A percentile compares a stretch with the other conserved stretches of the same genome.
Conservation (phyloP, 805 yeast species). For the Yarrowia divulgata region DNA sequence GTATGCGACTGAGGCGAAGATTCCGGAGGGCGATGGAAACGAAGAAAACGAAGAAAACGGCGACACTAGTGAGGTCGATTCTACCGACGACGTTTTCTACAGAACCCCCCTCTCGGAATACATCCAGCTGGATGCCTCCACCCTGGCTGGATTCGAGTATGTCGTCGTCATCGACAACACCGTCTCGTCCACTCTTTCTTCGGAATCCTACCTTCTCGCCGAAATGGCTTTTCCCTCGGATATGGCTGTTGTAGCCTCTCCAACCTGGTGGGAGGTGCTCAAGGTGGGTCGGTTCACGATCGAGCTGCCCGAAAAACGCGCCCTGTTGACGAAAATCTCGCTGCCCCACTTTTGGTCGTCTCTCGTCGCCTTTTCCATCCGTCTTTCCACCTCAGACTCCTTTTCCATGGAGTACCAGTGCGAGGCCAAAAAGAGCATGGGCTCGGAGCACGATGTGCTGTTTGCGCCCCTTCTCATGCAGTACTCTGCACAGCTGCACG, state of each 20-base stretch:
- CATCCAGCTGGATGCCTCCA: not conserved
- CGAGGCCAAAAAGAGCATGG: constrained; percentile 34
- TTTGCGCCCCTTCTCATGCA: constrained; percentile 37
- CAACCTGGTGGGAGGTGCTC: constrained; percentile 27
- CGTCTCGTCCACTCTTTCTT: not conserved
- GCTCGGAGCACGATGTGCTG: constrained; percentile 32
- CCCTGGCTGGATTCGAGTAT: not conserved
- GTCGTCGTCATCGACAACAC: constrained; percentile 34
- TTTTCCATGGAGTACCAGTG: constrained; percentile 39
- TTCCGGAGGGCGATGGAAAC: not conserved
- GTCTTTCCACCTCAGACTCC: constrained; percentile 33
- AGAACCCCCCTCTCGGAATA: not conserved
- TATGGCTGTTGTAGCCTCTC: not conserved
- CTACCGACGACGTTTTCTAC: too few relatives aligned
- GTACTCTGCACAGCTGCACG: constrained; percentile 22
- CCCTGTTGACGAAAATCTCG: constrained; percentile 9
- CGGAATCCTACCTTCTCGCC: constrained; percentile 27
- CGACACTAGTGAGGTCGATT: not conserved
- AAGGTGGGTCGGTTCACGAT: constrained; percentile 19
- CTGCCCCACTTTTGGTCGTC: constrained; percentile 37
- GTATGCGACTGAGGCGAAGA: constrained; percentile 27
- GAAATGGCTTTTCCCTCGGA: not conserved
- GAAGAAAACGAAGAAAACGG: not conserved
- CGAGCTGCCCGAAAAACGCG: constrained; percentile 15
- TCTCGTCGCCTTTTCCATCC: constrained; percentile 23